Evolutionary conservation across 1,284 basidiomycete species (phyloP), one percentile per base, ranked within the genome.

Genomic region (Athelia sp.): DNA sequence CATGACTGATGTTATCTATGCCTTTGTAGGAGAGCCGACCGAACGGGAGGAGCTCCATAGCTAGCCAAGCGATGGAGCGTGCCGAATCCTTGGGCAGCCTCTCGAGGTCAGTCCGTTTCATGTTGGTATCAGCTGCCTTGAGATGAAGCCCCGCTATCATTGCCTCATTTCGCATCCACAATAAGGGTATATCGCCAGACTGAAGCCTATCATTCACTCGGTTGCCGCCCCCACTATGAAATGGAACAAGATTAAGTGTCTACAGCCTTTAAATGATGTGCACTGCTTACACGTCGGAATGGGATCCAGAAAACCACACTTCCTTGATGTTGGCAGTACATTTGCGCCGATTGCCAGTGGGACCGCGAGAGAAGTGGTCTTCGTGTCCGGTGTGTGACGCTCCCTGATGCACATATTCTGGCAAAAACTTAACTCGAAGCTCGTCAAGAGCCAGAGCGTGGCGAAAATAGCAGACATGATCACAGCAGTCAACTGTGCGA

Each of bases 381-480:
- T 40, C 19, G 36, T n/a, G 8, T 40, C 15, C 8, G 6, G 6
- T 40, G 36, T 21, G 50, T 19, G 51, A 36, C 11, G 23, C 21
- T 18, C 52, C 54, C 3, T 55, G 55, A 26, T 47, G 48, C 6
- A 50, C 45, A 35, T 68, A 67, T 47, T 75, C 72, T 1, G 71
- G 70, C 52, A 69, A 61, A 51, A 74, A 74, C 47, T 73, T 72
- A 40, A 71, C 51, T 59, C 50, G 36, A n/a, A 6, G 36, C 19
- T 72, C 70, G 46, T 74, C 71, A 10, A 73, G 63, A 17, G 68
- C 67, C 14, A 73, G 62, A 0, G 70, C 71, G 31, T 74, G 73
- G 15, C 72, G 64, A 48, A 72, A 69, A 49, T 58, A 59, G 34
- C 65, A 69, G n/a, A 67, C 56, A 49, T 68, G 60, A 3, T 58